Base-by-base conservation (phyloP, 345 rosid species). In the Cardamine occulta region DNA sequence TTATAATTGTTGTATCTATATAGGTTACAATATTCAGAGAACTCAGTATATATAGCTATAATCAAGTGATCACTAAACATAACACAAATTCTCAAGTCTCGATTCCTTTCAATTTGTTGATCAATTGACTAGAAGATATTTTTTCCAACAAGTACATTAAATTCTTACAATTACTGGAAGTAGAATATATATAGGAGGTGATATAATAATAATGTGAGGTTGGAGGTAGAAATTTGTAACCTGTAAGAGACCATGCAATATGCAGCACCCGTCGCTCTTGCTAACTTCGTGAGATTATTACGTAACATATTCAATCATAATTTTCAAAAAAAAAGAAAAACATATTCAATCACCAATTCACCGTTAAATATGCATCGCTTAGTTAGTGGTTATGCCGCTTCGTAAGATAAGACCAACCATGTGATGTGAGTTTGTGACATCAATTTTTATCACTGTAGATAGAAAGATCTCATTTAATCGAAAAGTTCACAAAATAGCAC, bases 171-270 rank as follows among this genome's bases (percentile, higher is more conserved):
- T 19, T 19, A 19, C 39, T 29, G 23, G 44, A 42, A 6, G n/a
- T 54, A 2, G 58, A 57, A n/a, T 24, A 19, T 32, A 28, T 6
- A 32, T 32, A 12, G 32, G 32, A 67, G 68, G n/a, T 66, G 62
- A 59, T 75, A 26, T 39, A 68, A 68, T 59, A 76, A 61, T 61
- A 21, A 31, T 0, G 70, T 23, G 70, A 75, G 79, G 70, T 76
- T 42, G 47, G 64, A 2, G 17, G 64, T 64, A 15, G 57, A 62
- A 23, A 76, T 54, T 68, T 28, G 31, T 28, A 28, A 28, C 4
- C 31, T 24, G 72, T 37, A 2, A 54, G 35, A 26, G 18, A 26
- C 59, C 59, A 54, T 54, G 18, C 34, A 24, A 19, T 23, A 19
- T 59, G 64, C 28, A 21, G 11, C 8, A 72, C 26, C 76, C 14